These are phyloP conservation scores for Coprinopsis sp. DNA, from an alignment of 768 basidiomycete species.

Conservation along the genomic window DNA sequence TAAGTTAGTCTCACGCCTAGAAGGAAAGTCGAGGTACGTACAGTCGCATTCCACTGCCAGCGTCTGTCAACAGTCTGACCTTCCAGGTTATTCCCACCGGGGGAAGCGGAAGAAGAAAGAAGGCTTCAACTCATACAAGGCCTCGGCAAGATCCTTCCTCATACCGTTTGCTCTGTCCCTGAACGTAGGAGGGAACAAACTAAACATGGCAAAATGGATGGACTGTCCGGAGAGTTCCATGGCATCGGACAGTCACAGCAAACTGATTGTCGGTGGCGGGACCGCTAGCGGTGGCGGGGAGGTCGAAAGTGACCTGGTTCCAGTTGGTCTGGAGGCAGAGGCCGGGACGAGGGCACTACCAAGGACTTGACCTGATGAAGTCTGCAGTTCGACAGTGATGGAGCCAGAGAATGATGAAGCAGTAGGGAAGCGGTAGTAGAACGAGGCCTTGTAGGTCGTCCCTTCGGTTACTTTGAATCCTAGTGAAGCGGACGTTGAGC, in stretches of 20 bases:
- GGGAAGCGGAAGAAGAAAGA: conserved; percentile 63
- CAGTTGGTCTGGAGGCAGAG: conserved; percentile 42
- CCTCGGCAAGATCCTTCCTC: conserved; percentile 56
- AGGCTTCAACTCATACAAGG: conserved; percentile 43
- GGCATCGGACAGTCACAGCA: conserved; percentile 47
- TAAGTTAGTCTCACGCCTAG: too few species aligned
- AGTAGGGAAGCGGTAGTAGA: conserved; percentile 52
- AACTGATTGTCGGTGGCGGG: conserved; percentile 46
- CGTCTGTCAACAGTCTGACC: conserved; percentile 48
- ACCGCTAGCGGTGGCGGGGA: conserved; percentile 40
- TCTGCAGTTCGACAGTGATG: conserved; percentile 42
- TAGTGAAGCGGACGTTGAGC: conserved; percentile 5
- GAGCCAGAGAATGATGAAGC: conserved; percentile 36
- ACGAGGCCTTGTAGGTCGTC: conserved; percentile 57
- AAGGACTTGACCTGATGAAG: conserved; percentile 38
- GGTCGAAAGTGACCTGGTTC: conserved; percentile 39
- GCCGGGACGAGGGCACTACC: conserved; percentile 36
- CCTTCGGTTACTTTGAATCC: conserved; percentile 52
- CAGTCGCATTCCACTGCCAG: conserved; percentile 66
- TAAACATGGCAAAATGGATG: conserved; percentile 56
- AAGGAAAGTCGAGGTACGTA: conserved; percentile 16
- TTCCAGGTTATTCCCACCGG: conserved; percentile 68
- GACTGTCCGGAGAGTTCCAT: conserved; percentile 34
- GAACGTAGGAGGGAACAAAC: conserved; percentile 66
- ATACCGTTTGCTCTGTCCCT: conserved; percentile 56